These are phyloP conservation scores for Macrophomina tecta DNA, from an alignment of 2,329 filamentous ascomycete genomes.

Conservation along the genomic window DNA sequence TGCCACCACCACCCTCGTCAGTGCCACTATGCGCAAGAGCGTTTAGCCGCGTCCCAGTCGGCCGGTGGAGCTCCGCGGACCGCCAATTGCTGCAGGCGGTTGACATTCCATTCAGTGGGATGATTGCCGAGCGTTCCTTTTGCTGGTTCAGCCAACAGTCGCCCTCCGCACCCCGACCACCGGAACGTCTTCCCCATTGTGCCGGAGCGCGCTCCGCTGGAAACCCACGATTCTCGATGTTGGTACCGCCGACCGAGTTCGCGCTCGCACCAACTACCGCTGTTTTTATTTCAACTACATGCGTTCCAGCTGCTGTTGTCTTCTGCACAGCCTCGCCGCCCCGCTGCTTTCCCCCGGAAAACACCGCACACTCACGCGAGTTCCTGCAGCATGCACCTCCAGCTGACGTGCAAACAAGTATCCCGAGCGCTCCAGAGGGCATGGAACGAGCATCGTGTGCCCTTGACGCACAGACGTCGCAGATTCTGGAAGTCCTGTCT, in stretches of 20 bases:
- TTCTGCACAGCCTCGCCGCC: background rate
- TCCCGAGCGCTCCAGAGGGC: background rate
- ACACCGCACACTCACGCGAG: background rate
- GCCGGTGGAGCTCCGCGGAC: background rate
- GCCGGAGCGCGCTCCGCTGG: constrained; percentile 4
- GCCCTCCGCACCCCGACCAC: background rate
- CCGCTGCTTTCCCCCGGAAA: background rate
- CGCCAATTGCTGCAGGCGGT: background rate
- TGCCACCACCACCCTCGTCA: background rate
- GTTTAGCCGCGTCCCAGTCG: constrained; percentile 3
- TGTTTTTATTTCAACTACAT: constrained; percentile 11
- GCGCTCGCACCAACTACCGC: background rate
- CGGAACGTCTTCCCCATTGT: background rate
- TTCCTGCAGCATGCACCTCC: background rate
- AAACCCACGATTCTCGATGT: background rate
- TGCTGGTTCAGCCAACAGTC: background rate
- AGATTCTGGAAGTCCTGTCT: background rate
- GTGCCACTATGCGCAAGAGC: background rate
- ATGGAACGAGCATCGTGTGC: background rate
- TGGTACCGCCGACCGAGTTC: background rate
- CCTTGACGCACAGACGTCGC: background rate
- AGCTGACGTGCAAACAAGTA: background rate
- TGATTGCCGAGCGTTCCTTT: background rate
- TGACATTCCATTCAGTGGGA: background rate
- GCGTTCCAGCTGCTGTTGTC: background rate